Evolutionary conservation across 495 filamentous ascomycete species (phyloP).

Genomic region (Lasiosphaeria ovina): DNA sequence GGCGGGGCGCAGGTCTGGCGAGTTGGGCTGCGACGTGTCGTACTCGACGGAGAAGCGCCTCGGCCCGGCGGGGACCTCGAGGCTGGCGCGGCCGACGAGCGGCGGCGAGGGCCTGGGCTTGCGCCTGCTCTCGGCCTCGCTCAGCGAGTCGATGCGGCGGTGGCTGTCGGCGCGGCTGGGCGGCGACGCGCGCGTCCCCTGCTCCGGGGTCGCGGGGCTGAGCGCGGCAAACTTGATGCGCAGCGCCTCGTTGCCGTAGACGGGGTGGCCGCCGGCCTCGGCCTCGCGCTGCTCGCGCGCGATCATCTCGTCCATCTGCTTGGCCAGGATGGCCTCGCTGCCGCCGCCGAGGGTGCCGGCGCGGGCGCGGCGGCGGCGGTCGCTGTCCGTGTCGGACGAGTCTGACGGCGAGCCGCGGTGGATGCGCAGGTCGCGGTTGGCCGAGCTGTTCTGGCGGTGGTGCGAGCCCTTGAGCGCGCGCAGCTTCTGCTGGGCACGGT

Average conservation of each 20-base stretch:
- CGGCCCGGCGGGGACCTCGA: constrained; percentile 38
- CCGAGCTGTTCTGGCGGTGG: constrained; percentile 41
- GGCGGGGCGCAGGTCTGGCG: constrained; percentile 33
- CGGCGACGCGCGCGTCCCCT: constrained; percentile 19
- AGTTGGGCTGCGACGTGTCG: constrained; percentile 41
- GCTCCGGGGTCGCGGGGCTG: constrained; percentile 32
- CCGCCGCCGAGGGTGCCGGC: constrained; percentile 37
- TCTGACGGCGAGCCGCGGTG: constrained; percentile 44
- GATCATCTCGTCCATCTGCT: constrained; percentile 66
- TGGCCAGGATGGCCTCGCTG: constrained; percentile 58
- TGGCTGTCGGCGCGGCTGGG: constrained; percentile 20
- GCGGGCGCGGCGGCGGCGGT: constrained; percentile 37
- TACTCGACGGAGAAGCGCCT: constrained; percentile 40
- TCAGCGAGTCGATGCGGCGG: constrained; percentile 31
- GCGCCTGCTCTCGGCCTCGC: constrained; percentile 27
- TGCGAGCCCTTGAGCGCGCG: constrained; percentile 48
- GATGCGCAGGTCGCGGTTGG: constrained; percentile 40
- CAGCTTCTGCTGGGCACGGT: constrained; percentile 49
- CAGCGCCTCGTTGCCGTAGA: constrained; percentile 29
- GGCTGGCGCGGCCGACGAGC: constrained; percentile 33
- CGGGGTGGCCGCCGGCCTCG: constrained; percentile 20
- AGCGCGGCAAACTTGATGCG: constrained; percentile 30
- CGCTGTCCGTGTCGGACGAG: constrained; percentile 47
- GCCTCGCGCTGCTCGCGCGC: constrained; percentile 48
- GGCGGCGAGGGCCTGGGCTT: constrained; percentile 27